Evolutionary conservation across 352 stramenopile species (phyloP), one percentile per base, ranked within the genome.

Genomic region (Pilasporangium apinafurcum): DNA sequence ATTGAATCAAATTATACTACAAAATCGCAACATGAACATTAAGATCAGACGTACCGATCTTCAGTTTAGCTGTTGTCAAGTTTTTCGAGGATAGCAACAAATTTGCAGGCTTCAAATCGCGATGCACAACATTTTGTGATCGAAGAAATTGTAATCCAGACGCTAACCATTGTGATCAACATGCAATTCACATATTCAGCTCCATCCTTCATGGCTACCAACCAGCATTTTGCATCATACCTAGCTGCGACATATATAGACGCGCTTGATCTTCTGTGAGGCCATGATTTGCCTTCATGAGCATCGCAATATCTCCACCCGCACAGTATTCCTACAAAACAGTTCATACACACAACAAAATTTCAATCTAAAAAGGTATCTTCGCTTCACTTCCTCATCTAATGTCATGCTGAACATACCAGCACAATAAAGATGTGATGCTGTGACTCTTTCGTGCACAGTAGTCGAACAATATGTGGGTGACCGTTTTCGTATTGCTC

Each of bases 401-500:
- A 7, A 35, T 16, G 25, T 43, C 5, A 25, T 27, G 27, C 5
- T 9, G 29, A 2, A 47, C 47, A 5, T 30, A 87, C 75, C 62
- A 86, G 51, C 29, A 91, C 78, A 22, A 91, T 91, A 51, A 83
- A 91, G 37, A 91, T 91, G 42, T 85, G 67, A 16, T 83, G 62
- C 52, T 88, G 73, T 31, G 78, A 91, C 48, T 88, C 76, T 43
- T 90, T 90, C 4, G 78, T 91, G 44, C 73, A 86, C 27, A 91
- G 44, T 41, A 91, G 52, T 5, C 78, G 78, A 44, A 91, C 75
- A 37, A 91, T 91, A 35, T 91, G 77, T 38, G 78, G 78, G 46
- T 91, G 78, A n/a, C 78, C 78, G 29, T 91, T 91, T 53, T 91
- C 78, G 47, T 81, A 91, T 56, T 88, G 72, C 59, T 91, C 78